phyloP scores from a whole-genome alignment of 129 eudicot species.

The Chrysanthemum seticuspe region DNA sequence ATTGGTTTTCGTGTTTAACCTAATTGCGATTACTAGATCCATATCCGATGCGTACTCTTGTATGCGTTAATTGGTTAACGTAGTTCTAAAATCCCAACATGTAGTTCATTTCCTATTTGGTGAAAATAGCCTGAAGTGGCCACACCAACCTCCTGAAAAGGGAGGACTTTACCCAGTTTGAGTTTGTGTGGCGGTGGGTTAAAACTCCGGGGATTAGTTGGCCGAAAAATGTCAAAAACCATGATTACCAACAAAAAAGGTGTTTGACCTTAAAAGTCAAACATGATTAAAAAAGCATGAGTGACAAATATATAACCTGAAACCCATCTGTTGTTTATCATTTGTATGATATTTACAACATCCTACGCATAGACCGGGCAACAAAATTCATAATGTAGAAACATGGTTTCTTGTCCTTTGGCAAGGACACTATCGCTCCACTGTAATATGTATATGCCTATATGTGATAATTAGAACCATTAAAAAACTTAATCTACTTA shows the following conservation, averaged over 20 bases:
- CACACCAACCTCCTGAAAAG: too few species aligned
- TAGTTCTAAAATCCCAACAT: too few species aligned
- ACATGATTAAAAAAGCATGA: conserved; percentile 3
- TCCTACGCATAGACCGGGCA: conserved; percentile 60
- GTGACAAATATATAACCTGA: conserved; percentile 51
- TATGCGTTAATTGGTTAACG: too few species aligned
- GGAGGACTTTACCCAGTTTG: too few species aligned
- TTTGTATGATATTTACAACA: conserved; percentile 55
- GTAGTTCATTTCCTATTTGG: too few species aligned
- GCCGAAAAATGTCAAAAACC: too few species aligned
- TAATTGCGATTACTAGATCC: too few species aligned
- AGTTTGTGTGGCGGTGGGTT: too few species aligned
- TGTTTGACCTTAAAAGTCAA: conserved; percentile 19
- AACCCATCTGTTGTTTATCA: conserved; percentile 61
- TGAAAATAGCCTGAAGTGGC: too few species aligned
- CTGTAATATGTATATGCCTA: conserved; percentile 37
- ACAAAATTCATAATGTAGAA: conserved; percentile 70
- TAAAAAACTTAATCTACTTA: neutral
- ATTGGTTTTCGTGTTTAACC: too few species aligned
- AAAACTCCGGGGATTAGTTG: too few species aligned
- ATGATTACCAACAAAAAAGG: neutral
- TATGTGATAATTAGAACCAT: neutral
- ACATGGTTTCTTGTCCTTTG: conserved; percentile 57
- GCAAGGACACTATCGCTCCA: conserved; percentile 87
- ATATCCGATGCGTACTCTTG: too few species aligned